Evolutionary conservation across 75 land plant genomes (phyloP).

Genomic region (Pinus tabuliformis): DNA sequence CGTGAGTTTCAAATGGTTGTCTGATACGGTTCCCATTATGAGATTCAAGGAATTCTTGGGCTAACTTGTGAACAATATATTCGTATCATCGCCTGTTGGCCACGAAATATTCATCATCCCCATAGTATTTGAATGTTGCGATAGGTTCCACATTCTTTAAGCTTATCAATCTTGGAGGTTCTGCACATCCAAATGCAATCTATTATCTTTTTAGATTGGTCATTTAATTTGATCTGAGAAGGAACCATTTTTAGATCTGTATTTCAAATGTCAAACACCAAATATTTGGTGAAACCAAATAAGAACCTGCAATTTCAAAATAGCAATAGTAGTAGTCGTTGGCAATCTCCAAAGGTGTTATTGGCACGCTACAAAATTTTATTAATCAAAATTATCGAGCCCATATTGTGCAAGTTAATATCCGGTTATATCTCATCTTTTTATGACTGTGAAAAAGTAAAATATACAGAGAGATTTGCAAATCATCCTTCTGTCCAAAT

Average conservation of each 20-base stretch:
- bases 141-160: slow-evolving; percentile 60
- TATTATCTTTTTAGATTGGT: neutral
- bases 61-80: neutral
- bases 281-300: no score
- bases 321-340: slow-evolving; percentile 43
- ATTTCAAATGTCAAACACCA: neutral
- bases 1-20: no score
- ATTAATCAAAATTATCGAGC: no score
- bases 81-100: slow-evolving; percentile 70
- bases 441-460: no score
- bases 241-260: neutral
- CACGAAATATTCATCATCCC: slow-evolving; percentile 46
- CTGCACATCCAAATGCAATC: slow-evolving; percentile 11
- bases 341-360: slow-evolving; percentile 51
- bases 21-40: no score
- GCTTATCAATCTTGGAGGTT: slow-evolving; percentile 44
- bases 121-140: slow-evolving; percentile 53
- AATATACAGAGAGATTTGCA: no score
- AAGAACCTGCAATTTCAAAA: slow-evolving; percentile 55
- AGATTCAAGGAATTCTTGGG: no score
- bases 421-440: no score
- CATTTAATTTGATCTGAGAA: neutral
- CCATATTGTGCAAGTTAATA: no score
- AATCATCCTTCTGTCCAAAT: no score
- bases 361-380: slow-evolving; percentile 22